Percentiles rank a stretch among this genome's conserved stretches.
These are phyloP conservation scores for Calendula officinalis DNA, from an alignment of 129 eudicot species.

Conservation along the genomic window DNA sequence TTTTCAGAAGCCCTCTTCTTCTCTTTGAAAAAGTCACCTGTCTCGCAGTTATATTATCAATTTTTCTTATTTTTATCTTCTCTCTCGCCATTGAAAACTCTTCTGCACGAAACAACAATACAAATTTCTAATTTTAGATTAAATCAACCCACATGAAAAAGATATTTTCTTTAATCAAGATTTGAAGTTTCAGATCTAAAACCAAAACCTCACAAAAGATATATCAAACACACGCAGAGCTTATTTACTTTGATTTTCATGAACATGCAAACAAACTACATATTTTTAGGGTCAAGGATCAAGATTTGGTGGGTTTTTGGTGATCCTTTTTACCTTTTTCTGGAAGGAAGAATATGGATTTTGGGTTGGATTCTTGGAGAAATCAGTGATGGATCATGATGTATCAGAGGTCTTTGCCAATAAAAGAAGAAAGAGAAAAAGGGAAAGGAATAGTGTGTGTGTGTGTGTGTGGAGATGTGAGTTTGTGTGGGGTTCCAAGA, in stretches of 20 bases:
- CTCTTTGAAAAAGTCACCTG: constrained; percentile 63
- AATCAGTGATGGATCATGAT: constrained; percentile 17
- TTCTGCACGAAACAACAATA: neutral
- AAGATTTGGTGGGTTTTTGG: constrained; percentile 12
- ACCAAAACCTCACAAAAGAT: constrained; percentile 21
- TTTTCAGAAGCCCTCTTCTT: constrained; percentile 59
- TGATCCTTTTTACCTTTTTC: constrained; percentile 17
- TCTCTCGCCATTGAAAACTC: constrained; percentile 49
- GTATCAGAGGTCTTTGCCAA: constrained; percentile 19
- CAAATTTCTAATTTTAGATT: constrained; percentile 8
- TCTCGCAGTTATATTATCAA: constrained; percentile 53
- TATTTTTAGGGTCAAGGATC: neutral
- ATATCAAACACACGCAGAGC: constrained; percentile 13
- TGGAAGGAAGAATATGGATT: constrained; percentile 28
- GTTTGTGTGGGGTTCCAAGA: constrained; percentile 35
- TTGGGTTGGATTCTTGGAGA: constrained; percentile 25
- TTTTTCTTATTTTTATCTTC: constrained; percentile 51
- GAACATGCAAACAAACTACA: constrained; percentile 16
- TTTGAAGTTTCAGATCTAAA: constrained; percentile 27
- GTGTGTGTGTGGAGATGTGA: neutral
- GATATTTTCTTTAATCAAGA: constrained; percentile 6
- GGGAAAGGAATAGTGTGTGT: neutral
- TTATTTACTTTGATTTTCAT: constrained; percentile 16
- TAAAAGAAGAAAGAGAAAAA: constrained; percentile 20
- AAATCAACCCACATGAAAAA: neutral